These are phyloP conservation scores for Hirsutella rhossiliensis DNA, from an alignment of 2,329 filamentous ascomycete genomes.

Conservation along the genomic window DNA sequence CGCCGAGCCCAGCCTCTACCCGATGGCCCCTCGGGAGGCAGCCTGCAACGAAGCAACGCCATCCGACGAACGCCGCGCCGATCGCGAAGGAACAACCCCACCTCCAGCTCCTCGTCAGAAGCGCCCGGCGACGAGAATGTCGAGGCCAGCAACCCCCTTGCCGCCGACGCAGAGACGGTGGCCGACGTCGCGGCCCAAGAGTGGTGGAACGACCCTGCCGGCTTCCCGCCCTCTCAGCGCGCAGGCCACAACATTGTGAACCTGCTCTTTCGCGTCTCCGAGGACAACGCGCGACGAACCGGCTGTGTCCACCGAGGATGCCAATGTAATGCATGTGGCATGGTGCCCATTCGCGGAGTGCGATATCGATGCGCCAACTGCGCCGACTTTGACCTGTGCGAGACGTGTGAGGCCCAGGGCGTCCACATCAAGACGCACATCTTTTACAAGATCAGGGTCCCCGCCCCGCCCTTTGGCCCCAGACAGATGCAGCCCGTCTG, in stretches of 20 bases:
- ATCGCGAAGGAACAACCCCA: constrained; percentile 20
- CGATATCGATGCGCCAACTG: constrained; percentile 94
- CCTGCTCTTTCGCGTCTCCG: constrained; percentile 81
- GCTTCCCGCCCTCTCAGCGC: constrained; percentile 29
- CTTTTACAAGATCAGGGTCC: constrained; percentile 91
- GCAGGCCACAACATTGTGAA: constrained; percentile 72
- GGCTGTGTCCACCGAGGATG: constrained; percentile 89
- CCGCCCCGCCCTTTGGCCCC: constrained; percentile 72
- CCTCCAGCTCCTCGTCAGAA: constrained; percentile 29
- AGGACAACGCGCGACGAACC: constrained; percentile 79
- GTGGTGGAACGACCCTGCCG: constrained; percentile 37
- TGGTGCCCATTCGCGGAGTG: constrained; percentile 80
- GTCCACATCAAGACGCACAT: constrained; percentile 82
- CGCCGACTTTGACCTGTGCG: constrained; percentile 89
- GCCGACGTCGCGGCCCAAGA: constrained; percentile 32
- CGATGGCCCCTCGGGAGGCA: constrained; percentile 14
- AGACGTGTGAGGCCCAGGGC: constrained; percentile 73
- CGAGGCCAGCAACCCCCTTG: constrained; percentile 16
- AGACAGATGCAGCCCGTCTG: constrained; percentile 71
- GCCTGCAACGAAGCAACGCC: constrained; percentile 55
- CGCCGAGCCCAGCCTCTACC: constrained; percentile 12
- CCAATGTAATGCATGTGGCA: constrained; percentile 79
- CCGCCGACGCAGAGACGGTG: constrained; percentile 25
- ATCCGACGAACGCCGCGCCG: constrained; percentile 37
- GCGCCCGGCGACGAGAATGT: constrained; percentile 32